These are phyloP conservation scores for Rosa hybrid DNA, from an alignment of 331 rosid genomes.

Conservation along the genomic window DNA sequence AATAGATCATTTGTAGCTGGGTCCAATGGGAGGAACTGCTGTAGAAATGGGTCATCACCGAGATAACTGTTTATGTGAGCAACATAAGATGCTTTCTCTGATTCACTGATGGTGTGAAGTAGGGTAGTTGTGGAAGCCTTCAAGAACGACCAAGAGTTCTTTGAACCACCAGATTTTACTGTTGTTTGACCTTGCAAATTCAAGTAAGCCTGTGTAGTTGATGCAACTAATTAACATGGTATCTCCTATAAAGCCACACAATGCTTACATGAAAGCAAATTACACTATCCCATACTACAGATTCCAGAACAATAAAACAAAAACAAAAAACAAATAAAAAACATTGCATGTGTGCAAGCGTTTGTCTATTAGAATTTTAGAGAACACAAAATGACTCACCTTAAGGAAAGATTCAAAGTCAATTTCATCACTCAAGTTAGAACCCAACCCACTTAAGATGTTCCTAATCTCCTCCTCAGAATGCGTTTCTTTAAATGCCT, in stretches of 20 bases:
- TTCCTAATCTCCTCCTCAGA: conserved; percentile 67
- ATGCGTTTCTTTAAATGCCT: conserved; percentile 61
- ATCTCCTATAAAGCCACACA: conserved; percentile 15
- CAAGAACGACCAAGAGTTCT: conserved; percentile 78
- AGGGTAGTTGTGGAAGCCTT: conserved; percentile 85
- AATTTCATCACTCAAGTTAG: conserved; percentile 55
- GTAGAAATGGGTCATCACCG: conserved; percentile 81
- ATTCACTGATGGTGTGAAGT: conserved; percentile 89
- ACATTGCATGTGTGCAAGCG: background rate
- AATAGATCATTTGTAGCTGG: conserved; percentile 67
- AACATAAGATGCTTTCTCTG: conserved; percentile 81
- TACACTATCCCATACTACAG: background rate
- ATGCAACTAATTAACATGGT: conserved; percentile 18
- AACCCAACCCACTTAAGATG: conserved; percentile 56
- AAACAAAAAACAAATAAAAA: background rate
- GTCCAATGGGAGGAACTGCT: conserved; percentile 81
- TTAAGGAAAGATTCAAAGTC: conserved; percentile 89
- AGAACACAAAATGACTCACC: conserved; percentile 44
- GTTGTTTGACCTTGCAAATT: conserved; percentile 62
- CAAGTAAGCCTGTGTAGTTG: conserved; percentile 64
- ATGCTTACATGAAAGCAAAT: conserved; percentile 13
- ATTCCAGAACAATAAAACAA: background rate
- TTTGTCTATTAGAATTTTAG: background rate
- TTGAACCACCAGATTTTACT: conserved; percentile 56
- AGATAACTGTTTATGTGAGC: conserved; percentile 94